Conservation (phyloP, 2,329 filamentous ascomycete genomes). For the Xylaria sp. region DNA sequence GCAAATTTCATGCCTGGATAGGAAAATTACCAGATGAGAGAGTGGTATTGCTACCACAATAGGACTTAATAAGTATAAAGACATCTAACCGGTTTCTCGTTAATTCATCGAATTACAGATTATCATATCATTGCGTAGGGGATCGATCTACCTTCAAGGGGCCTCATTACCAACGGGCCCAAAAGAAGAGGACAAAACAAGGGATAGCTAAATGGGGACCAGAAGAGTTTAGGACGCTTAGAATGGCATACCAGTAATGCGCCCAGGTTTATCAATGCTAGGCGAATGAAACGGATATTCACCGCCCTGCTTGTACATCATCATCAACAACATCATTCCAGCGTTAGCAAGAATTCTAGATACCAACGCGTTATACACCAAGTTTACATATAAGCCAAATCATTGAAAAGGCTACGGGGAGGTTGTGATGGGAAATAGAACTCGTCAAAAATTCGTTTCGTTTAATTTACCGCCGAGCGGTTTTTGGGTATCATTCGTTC, state of each 20-base stretch:
- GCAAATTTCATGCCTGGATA: background rate
- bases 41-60: background rate
- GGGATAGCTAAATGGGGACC: background rate
- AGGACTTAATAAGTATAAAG: background rate
- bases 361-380: background rate
- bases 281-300: background rate
- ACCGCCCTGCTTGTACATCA: background rate
- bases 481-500: slow-evolving; percentile 17
- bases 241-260: background rate
- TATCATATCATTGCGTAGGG: background rate
- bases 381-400: background rate
- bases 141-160: background rate
- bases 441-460: background rate
- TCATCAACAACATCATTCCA: background rate
- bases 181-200: background rate
- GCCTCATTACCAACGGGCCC: background rate
- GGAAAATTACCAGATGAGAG: background rate
- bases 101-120: background rate
- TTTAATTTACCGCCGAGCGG: background rate
- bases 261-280: background rate
- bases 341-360: background rate
- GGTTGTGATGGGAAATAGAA: background rate
- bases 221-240: too few relatives aligned
- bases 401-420: background rate
- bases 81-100: background rate